These are phyloP conservation scores for Agaricus bisporus DNA, from an alignment of 768 basidiomycete genomes.

Conservation along the genomic window DNA sequence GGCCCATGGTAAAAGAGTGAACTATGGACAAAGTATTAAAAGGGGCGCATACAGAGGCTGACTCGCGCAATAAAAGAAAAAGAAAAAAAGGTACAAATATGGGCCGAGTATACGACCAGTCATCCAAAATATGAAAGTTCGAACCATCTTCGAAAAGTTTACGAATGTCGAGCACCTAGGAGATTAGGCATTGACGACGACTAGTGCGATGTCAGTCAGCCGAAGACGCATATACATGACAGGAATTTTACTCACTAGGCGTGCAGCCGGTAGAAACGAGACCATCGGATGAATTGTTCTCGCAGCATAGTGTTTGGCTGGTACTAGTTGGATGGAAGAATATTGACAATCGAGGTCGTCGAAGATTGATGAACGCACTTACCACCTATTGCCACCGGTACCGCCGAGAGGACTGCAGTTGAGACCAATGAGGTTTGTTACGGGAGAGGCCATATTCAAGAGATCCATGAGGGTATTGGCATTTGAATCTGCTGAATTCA, in stretches of 20 bases:
- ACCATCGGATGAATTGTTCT: constrained; percentile 36
- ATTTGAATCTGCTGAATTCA: constrained; percentile 11
- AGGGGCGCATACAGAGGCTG: background rate
- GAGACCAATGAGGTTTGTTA: constrained; percentile 24
- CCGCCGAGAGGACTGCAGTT: constrained; percentile 32
- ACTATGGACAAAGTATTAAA: constrained; percentile 12
- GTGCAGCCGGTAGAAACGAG: constrained; percentile 36
- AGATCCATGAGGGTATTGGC: constrained; percentile 20
- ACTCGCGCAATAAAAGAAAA: background rate
- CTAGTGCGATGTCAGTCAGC: constrained; percentile 5
- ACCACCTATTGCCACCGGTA: constrained; percentile 27
- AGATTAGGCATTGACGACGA: constrained; percentile 18
- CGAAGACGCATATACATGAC: background rate
- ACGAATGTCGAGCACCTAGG: too few species aligned
- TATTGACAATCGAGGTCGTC: background rate
- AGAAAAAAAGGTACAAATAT: constrained; percentile 11
- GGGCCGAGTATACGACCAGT: too few species aligned
- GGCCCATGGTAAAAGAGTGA: constrained; percentile 18
- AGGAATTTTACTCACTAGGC: constrained; percentile 27
- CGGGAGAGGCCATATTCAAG: constrained; percentile 25
- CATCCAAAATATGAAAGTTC: too few species aligned
- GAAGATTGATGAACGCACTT: constrained; percentile 5
- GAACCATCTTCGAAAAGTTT: too few species aligned
- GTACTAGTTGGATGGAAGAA: constrained; percentile 18
- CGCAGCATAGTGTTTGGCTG: constrained; percentile 40